These are phyloP conservation scores for Sphagnum fallax DNA, from an alignment of 228 moss, liverwort and hornwort genomes.

Conservation along the genomic window DNA sequence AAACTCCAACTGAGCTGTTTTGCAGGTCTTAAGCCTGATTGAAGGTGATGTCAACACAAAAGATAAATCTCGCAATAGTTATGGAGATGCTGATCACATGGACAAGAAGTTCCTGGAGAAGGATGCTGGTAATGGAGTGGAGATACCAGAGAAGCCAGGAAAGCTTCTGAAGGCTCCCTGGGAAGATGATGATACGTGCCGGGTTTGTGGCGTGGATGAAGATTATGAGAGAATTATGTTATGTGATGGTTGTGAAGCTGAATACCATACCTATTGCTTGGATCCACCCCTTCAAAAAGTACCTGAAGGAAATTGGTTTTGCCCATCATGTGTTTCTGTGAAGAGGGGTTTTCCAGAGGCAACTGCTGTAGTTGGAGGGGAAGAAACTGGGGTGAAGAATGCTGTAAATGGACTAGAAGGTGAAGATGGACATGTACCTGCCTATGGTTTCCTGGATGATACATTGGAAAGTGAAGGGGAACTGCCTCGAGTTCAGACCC, in stretches of 20 bases:
- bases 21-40: conserved; percentile 51
- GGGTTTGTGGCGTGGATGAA: conserved; percentile 87
- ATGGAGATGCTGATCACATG: conserved; percentile 3
- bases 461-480: not conserved
- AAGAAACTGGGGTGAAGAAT: conserved; percentile 17
- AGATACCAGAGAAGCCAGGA: conserved; percentile 36
- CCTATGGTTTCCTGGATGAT: not conserved
- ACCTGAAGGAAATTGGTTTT: conserved; percentile 95
- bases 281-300: conserved; percentile 84
- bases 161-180: conserved; percentile 87
- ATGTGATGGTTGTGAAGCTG: conserved; percentile 95
- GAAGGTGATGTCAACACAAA: conserved; percentile 40
- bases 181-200: conserved; percentile 94
- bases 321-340: conserved; percentile 85
- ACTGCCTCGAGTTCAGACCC: conserved; percentile 16
- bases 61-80: conserved; percentile 12
- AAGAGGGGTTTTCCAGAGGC: conserved; percentile 83
- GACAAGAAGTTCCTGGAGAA: conserved; percentile 7
- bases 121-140: conserved; percentile 15
- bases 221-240: conserved; percentile 97
- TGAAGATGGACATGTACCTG: conserved; percentile 28
- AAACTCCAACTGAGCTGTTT: not conserved
- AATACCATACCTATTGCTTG: conserved; percentile 93
- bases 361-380: conserved; percentile 20
- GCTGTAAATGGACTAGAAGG: conserved; percentile 33